A percentile compares a stretch with the other conserved stretches of the same genome.
Conservation (phyloP, 495 filamentous ascomycete genomes). For the Achaetomiella virescens region DNA sequence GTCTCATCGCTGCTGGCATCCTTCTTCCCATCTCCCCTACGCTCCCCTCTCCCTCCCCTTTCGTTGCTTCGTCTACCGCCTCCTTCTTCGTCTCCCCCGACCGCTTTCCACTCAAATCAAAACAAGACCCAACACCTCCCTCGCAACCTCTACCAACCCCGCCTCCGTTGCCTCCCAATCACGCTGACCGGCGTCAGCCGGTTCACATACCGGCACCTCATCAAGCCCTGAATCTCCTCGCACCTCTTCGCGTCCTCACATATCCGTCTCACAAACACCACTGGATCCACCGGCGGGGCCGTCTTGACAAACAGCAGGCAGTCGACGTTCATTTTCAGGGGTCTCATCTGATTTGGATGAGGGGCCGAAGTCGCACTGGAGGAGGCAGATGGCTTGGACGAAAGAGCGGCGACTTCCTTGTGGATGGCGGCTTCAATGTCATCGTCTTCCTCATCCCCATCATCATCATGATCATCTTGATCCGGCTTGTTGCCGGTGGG, state of each 20-base stretch:
- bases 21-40: constrained; percentile 14
- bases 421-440: constrained; percentile 82
- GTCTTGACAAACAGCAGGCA: constrained; percentile 70
- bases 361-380: constrained; percentile 21
- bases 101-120: constrained; percentile 46
- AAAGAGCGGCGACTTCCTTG: constrained; percentile 66
- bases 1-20: constrained; percentile 5
- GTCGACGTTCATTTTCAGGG: constrained; percentile 65
- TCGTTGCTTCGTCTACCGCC: background rate
- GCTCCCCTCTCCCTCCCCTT: constrained; percentile 31
- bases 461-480: background rate
- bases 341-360: constrained; percentile 39
- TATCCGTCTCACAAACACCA: constrained; percentile 68
- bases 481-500: constrained; percentile 29
- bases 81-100: background rate
- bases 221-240: constrained; percentile 37
- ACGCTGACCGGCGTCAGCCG: constrained; percentile 73
- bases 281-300: constrained; percentile 66
- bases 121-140: constrained; percentile 65
- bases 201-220: constrained; percentile 70
- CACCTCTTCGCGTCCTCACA: constrained; percentile 56
- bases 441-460: constrained; percentile 37
- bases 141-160: constrained; percentile 66
- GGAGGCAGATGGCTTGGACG: constrained; percentile 35
- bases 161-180: constrained; percentile 70